Conservation (phyloP, 176 grass and related monocot species). For the Guadua angustifolia region DNA sequence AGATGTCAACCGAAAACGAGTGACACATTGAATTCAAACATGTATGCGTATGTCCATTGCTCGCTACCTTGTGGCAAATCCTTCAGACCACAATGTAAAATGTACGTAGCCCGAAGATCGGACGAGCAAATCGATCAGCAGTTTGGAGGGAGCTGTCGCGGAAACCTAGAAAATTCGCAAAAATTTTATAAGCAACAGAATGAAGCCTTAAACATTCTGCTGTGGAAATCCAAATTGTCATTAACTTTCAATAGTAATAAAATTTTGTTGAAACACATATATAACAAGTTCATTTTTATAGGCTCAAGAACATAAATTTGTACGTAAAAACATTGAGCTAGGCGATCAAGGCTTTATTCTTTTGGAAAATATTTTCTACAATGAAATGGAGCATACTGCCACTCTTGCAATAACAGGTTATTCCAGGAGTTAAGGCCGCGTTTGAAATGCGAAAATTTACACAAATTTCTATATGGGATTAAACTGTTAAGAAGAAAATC, state of each 20-base stretch:
- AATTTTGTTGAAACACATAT: background rate
- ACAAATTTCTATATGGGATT: background rate
- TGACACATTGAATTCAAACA: slow-evolving; percentile 18
- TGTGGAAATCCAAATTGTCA: background rate
- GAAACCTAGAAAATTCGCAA: too few species aligned
- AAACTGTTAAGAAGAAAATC: background rate
- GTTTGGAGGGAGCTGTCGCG: background rate
- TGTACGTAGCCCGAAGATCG: background rate
- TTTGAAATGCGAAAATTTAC: background rate
- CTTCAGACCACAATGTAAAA: background rate
- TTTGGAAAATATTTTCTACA: background rate
- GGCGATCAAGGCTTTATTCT: background rate
- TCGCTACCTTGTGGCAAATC: background rate
- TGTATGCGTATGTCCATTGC: background rate
- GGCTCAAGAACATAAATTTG: background rate
- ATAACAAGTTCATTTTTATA: background rate
- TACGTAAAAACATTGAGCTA: background rate
- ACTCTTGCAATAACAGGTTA: background rate
- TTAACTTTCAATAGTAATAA: background rate
- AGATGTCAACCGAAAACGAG: too few species aligned
- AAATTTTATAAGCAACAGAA: background rate
- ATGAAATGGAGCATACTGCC: background rate
- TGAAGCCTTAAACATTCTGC: background rate
- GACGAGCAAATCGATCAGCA: background rate
- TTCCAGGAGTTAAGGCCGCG: too few species aligned